Evolutionary conservation across 805 yeast genomes (phyloP).

Genomic region (Grigorovia jiainica): DNA sequence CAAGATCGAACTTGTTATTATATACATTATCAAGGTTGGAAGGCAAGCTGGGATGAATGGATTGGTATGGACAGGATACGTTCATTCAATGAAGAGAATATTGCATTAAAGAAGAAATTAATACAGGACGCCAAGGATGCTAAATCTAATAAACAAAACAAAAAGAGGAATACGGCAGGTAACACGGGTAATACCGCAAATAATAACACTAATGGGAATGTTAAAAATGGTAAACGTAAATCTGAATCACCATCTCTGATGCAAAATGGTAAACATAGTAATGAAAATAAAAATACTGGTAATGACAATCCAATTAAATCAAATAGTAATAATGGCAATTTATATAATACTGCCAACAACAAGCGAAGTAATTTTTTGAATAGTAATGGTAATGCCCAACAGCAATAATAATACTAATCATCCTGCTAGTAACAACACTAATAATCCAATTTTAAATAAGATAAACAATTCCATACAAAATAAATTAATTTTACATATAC

Average conservation of each 20-base stretch:
- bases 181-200: too few species aligned
- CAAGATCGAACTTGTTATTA: constrained; percentile 39
- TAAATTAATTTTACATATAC: constrained; percentile 47
- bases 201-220: background rate
- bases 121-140: constrained; percentile 36
- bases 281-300: background rate
- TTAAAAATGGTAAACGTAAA: background rate
- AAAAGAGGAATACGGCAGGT: constrained; percentile 2
- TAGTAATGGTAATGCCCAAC: background rate
- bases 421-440: background rate
- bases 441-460: background rate
- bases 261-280: background rate
- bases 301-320: background rate
- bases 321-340: background rate
- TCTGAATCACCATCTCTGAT: background rate
- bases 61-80: constrained; percentile 60
- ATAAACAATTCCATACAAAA: constrained; percentile 6
- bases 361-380: background rate
- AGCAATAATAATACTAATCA: background rate
- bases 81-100: constrained; percentile 58
- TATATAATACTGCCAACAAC: background rate
- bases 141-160: constrained; percentile 25
- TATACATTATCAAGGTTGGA: constrained; percentile 95
- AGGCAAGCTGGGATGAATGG: constrained; percentile 96
- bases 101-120: constrained; percentile 52